A percentile compares a stretch with the other conserved stretches of the same genome.
Evolutionary conservation across 2,329 filamentous ascomycete species (phyloP).

Genomic region (Diaporthe nobilis): DNA sequence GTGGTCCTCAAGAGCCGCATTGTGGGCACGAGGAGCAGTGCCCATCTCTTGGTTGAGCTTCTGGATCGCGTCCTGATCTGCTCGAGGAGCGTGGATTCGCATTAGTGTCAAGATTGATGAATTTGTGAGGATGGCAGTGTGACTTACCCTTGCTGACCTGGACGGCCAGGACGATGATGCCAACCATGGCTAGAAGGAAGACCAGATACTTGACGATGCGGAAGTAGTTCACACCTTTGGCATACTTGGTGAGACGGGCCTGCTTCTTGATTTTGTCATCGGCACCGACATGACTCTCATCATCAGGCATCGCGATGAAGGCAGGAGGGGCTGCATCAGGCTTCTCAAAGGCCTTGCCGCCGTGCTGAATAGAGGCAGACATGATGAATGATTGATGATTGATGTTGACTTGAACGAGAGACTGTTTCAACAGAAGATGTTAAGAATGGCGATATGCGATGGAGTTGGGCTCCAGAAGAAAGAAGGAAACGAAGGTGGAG

Average conservation of each 20-base stretch:
- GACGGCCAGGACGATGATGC: constrained; percentile 29
- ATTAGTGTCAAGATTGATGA: neutral
- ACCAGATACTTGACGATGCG: constrained; percentile 19
- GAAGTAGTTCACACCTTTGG: constrained; percentile 17
- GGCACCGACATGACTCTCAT: neutral
- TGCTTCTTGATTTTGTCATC: constrained; percentile 7
- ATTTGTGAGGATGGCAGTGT: neutral
- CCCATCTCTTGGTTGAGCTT: constrained; percentile 22
- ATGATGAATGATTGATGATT: constrained; percentile 17
- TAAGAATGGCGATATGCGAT: constrained; percentile 5
- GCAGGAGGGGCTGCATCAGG: neutral
- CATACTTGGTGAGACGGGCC: neutral
- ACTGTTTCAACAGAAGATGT: constrained; percentile 7
- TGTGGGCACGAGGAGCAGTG: neutral
- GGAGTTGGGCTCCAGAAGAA: neutral
- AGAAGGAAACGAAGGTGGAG: neutral
- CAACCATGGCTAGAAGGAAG: constrained; percentile 26
- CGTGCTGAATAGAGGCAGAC: neutral
- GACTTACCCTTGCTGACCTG: constrained; percentile 33
- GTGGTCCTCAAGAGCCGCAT: neutral
- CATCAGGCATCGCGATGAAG: constrained; percentile 1
- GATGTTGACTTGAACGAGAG: constrained; percentile 27
- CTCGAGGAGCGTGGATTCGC: neutral
- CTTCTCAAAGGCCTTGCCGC: constrained; percentile 20
- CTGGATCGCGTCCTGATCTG: constrained; percentile 42